Conservation (phyloP, 192 early-diverging fungal genomes). For the Thoreauomyces humboldtii region DNA sequence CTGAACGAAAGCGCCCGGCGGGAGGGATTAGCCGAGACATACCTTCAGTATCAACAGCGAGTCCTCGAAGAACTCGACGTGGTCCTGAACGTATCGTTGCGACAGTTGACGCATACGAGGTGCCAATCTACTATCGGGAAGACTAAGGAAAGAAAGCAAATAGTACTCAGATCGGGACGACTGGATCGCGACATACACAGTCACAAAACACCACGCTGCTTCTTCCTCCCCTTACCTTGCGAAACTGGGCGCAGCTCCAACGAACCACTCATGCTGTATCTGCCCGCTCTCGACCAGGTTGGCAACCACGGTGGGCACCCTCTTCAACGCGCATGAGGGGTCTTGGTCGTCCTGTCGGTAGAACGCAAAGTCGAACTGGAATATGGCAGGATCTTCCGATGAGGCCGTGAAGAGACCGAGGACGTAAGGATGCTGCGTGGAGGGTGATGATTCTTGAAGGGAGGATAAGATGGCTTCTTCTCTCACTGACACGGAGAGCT, state of each 20-base stretch:
- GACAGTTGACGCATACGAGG: not conserved
- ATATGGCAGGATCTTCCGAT: constrained; percentile 1
- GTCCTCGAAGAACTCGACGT: not conserved
- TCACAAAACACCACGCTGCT: not conserved
- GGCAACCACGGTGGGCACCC: not conserved
- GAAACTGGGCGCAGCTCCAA: not conserved
- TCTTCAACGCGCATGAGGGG: not conserved
- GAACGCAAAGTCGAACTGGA: constrained; percentile 13
- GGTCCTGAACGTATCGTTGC: not conserved
- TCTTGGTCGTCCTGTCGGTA: not conserved
- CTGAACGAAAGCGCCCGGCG: too few species aligned
- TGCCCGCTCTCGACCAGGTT: constrained; percentile 17
- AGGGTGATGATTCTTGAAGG: too few species aligned
- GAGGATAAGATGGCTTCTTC: too few species aligned
- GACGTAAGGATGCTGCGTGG: too few species aligned
- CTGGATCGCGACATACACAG: not conserved
- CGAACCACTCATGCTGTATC: constrained; percentile 20
- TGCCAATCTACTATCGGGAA: not conserved
- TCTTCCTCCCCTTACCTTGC: not conserved
- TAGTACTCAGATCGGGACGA: not conserved
- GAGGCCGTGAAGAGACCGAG: constrained; percentile 11
- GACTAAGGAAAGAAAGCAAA: not conserved
- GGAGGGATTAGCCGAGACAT: too few species aligned
- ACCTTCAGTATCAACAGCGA: not conserved
- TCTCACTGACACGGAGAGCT: too few species aligned